phyloP scores from a whole-genome alignment of 768 basidiomycete genomes.

The Ramaria rubella region DNA sequence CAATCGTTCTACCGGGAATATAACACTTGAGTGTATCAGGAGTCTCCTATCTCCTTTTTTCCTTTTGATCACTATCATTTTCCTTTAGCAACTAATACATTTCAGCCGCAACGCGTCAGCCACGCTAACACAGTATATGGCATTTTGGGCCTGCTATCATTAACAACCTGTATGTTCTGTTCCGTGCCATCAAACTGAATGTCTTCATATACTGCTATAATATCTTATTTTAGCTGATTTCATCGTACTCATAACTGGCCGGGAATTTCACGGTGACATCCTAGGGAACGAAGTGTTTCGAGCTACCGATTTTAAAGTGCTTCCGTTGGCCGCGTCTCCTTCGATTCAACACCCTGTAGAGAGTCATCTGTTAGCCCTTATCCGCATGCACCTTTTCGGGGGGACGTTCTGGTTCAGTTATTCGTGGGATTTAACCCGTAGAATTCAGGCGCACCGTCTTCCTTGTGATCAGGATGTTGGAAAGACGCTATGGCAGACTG shows the following conservation, averaged over 20 bases:
- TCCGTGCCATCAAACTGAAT: not conserved
- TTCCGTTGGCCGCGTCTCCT: slow-evolving; percentile 70
- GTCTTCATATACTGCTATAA: not conserved
- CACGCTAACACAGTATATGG: slow-evolving; percentile 25
- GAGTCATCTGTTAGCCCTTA: slow-evolving; percentile 76
- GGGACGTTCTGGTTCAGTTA: slow-evolving; percentile 91
- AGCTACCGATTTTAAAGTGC: slow-evolving; percentile 85
- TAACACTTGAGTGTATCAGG: slow-evolving; percentile 1
- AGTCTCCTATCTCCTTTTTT: not conserved
- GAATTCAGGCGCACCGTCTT: slow-evolving; percentile 77
- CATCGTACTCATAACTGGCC: slow-evolving; percentile 79
- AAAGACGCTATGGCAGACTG: slow-evolving; percentile 72
- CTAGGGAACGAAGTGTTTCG: slow-evolving; percentile 84
- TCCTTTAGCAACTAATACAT: not conserved
- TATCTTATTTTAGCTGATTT: slow-evolving; percentile 68
- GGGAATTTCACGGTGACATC: slow-evolving; percentile 69
- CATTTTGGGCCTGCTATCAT: slow-evolving; percentile 38
- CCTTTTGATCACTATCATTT: not conserved
- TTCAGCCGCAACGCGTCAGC: not conserved
- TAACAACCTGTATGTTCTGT: slow-evolving; percentile 30
- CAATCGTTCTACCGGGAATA: slow-evolving; percentile 6
- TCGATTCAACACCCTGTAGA: slow-evolving; percentile 81
- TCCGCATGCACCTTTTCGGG: slow-evolving; percentile 72
- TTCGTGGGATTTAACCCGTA: slow-evolving; percentile 80
- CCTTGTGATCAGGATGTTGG: slow-evolving; percentile 42